Evolutionary conservation across 169 alveolate species (phyloP).

Genomic region (Perkinsus chesapeaki): DNA sequence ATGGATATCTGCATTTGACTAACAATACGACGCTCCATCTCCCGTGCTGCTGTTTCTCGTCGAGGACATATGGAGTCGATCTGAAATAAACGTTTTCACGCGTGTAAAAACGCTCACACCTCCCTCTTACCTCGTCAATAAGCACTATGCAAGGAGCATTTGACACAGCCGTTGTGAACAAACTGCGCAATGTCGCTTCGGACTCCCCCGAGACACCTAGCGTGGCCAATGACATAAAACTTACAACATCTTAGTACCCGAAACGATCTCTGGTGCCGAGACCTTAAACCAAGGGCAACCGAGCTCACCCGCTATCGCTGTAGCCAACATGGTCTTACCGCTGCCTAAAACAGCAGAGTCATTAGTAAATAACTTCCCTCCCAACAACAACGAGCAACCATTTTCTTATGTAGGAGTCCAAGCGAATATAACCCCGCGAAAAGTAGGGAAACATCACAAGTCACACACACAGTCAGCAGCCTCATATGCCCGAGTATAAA

Average conservation of each 20-base stretch:
- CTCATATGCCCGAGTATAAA: too few relatives aligned
- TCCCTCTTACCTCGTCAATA: slow-evolving; percentile 58
- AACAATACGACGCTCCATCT: slow-evolving; percentile 76
- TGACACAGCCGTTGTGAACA: slow-evolving; percentile 61
- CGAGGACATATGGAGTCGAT: slow-evolving; percentile 61
- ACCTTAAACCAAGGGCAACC: slow-evolving; percentile 39
- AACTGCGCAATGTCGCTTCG: slow-evolving; percentile 60
- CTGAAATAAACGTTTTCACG: slow-evolving; percentile 58
- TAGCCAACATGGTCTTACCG: slow-evolving; percentile 87
- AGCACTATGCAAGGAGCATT: slow-evolving; percentile 73
- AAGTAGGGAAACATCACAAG: too few relatives aligned
- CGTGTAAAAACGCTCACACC: slow-evolving; percentile 30
- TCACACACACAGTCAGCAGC: too few relatives aligned
- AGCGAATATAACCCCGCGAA: too few relatives aligned
- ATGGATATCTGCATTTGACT: slow-evolving; percentile 66
- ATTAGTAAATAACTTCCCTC: slow-evolving; percentile 78
- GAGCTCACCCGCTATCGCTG: slow-evolving; percentile 74
- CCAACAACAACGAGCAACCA: too few relatives aligned
- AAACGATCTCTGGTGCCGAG: slow-evolving; percentile 37
- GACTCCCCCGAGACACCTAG: slow-evolving; percentile 82
- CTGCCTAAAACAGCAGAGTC: slow-evolving; percentile 53
- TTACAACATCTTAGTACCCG: slow-evolving; percentile 39
- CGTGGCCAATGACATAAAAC: slow-evolving; percentile 20
- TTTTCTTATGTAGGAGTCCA: too few relatives aligned
- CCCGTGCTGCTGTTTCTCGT: slow-evolving; percentile 54